Evolutionary conservation across 1,284 basidiomycete species (phyloP).

Genomic region (Pyrrhoderma noxium): DNA sequence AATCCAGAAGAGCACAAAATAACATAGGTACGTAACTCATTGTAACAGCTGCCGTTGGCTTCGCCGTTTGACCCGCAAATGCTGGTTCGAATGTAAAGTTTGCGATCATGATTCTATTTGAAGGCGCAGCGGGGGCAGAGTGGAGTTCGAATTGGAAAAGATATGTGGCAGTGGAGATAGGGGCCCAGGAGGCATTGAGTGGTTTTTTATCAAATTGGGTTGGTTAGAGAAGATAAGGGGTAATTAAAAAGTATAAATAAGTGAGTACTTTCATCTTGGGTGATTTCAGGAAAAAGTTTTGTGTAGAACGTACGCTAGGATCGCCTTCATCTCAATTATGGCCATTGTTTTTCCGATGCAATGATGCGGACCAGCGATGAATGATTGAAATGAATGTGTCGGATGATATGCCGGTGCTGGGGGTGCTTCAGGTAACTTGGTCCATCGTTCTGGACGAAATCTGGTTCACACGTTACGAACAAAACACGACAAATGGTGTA

Average conservation of each 20-base stretch:
- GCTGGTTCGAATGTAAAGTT: slow-evolving; percentile 37
- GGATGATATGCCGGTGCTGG: slow-evolving; percentile 6
- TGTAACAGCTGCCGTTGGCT: slow-evolving; percentile 35
- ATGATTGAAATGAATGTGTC: slow-evolving; percentile 15
- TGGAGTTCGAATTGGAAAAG: too few relatives aligned
- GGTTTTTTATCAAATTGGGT: too few relatives aligned
- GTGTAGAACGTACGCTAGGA: slow-evolving; percentile 30
- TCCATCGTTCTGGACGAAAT: slow-evolving; percentile 19
- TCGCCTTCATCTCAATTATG: slow-evolving; percentile 45
- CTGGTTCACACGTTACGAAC: background rate
- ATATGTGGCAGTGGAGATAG: too few relatives aligned
- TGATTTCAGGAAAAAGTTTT: background rate
- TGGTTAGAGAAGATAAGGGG: too few relatives aligned
- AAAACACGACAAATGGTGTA: background rate
- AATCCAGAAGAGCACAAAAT: too few relatives aligned
- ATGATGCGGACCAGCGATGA: slow-evolving; percentile 18
- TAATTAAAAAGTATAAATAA: too few relatives aligned
- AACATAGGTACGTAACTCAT: slow-evolving; percentile 30
- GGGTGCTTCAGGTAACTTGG: background rate
- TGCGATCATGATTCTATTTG: slow-evolving; percentile 28
- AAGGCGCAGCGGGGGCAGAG: too few relatives aligned
- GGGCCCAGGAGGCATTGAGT: too few relatives aligned
- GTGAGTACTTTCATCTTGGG: background rate
- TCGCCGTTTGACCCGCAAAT: slow-evolving; percentile 32
- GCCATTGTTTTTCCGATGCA: slow-evolving; percentile 36